Percentiles rank a stretch among this genome's conserved stretches.
phyloP scores from a whole-genome alignment of 345 rosid genomes.

The Salix arbutifolia region DNA sequence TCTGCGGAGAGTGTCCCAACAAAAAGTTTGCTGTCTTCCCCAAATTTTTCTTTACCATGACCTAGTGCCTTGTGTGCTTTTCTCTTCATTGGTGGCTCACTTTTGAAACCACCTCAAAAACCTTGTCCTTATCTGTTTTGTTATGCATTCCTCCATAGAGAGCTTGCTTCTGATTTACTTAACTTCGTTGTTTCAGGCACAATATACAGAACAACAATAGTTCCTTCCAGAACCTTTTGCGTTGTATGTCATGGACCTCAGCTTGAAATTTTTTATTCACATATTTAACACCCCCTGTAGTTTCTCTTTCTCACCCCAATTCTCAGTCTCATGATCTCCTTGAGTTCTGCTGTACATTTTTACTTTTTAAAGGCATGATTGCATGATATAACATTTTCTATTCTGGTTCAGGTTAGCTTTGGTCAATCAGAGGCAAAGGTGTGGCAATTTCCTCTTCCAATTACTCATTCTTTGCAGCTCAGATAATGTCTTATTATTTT shows the following conservation, averaged over 20 bases:
- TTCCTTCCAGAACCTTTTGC: slow-evolving; percentile 93
- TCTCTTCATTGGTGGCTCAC: neutral
- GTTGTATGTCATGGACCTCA: slow-evolving; percentile 42
- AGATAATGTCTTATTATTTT: neutral
- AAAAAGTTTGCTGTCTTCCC: neutral
- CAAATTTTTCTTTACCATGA: neutral
- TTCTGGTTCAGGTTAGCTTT: slow-evolving; percentile 69
- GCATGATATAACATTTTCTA: slow-evolving; percentile 10
- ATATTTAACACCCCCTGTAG: neutral
- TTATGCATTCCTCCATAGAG: neutral
- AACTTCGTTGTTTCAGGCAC: slow-evolving; percentile 62
- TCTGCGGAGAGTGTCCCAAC: neutral
- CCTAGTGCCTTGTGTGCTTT: neutral
- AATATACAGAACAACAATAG: slow-evolving; percentile 71
- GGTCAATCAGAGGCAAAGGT: slow-evolving; percentile 94
- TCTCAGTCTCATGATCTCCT: neutral
- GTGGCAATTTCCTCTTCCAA: slow-evolving; percentile 8
- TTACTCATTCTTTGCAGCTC: neutral
- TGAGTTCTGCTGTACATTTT: neutral
- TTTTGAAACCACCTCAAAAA: slow-evolving; percentile 4
- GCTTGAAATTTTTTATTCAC: neutral
- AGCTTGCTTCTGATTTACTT: slow-evolving; percentile 18
- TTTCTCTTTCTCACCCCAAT: neutral
- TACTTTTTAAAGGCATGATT: neutral
- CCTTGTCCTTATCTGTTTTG: neutral